These are phyloP conservation scores for Pichia sp. DNA, from an alignment of 1,139 yeast species.

Conservation along the genomic window DNA sequence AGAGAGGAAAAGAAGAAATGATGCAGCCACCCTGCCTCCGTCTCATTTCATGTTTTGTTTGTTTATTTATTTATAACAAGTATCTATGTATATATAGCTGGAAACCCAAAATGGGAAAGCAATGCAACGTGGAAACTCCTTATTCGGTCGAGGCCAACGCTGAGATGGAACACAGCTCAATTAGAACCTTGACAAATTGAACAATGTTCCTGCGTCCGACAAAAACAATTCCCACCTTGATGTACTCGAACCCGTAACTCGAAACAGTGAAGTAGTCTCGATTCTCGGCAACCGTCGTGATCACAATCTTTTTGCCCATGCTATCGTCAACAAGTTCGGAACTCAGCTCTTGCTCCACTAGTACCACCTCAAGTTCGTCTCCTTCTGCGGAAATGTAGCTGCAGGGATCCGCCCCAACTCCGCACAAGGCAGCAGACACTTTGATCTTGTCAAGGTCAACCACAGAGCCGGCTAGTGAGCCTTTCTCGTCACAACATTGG, in stretches of 20 bases:
- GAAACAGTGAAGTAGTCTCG: conserved; percentile 6
- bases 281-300: conserved; percentile 9
- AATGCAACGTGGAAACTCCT: not conserved
- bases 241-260: conserved; percentile 6
- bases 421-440: not conserved
- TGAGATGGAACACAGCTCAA: conserved; percentile 6
- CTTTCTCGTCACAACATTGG: not conserved
- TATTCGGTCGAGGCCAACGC: not conserved
- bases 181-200: not conserved
- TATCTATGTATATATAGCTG: not conserved
- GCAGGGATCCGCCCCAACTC: not conserved
- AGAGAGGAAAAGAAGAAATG: conserved; percentile 43
- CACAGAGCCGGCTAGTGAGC: not conserved
- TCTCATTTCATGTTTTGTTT: not conserved
- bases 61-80: not conserved
- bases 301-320: conserved; percentile 4
- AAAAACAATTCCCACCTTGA: conserved; percentile 8
- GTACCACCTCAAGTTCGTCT: not conserved
- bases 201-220: conserved; percentile 1
- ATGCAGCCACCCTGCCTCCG: not conserved
- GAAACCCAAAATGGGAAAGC: not conserved
- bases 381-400: not conserved
- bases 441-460: not conserved
- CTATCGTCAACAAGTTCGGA: not conserved
- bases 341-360: not conserved